Evolutionary conservation across 305 asterid genomes (phyloP).

Genomic region (Fraxinus paxiana): DNA sequence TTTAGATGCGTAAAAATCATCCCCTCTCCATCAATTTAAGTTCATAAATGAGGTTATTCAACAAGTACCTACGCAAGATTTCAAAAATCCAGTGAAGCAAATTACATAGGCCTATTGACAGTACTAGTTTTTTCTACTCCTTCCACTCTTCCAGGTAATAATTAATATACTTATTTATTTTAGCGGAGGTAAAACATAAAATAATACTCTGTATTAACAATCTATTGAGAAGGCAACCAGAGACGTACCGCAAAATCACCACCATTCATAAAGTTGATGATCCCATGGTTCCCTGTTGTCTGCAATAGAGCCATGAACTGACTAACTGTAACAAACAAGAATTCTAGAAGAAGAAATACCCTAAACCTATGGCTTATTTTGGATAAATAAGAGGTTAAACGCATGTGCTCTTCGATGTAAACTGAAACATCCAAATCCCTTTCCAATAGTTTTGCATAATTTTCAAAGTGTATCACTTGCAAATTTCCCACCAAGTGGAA

Average conservation of each 20-base stretch:
- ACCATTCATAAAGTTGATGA: constrained; percentile 61
- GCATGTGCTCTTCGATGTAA: constrained; percentile 72
- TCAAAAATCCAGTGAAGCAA: neutral
- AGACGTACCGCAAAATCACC: constrained; percentile 68
- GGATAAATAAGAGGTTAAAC: constrained; percentile 49
- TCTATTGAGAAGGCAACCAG: neutral
- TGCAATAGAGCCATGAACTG: constrained; percentile 60
- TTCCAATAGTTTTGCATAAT: constrained; percentile 63
- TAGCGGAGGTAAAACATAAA: neutral
- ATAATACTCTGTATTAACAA: neutral
- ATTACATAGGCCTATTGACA: neutral
- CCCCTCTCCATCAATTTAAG: neutral
- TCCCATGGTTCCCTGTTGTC: constrained; percentile 60
- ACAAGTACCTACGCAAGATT: neutral
- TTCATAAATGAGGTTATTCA: neutral
- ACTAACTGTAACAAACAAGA: constrained; percentile 55
- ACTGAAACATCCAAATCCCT: constrained; percentile 56
- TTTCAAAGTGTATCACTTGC: constrained; percentile 66
- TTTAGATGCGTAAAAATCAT: neutral
- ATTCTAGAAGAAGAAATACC: constrained; percentile 64
- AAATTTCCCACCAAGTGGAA: constrained; percentile 65
- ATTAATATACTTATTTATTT: neutral
- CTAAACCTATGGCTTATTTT: constrained; percentile 77
- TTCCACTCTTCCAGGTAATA: neutral
- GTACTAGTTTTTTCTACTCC: neutral